Evolutionary conservation across 257 asterid genomes (phyloP).

Genomic region (Handroanthus guayacan): DNA sequence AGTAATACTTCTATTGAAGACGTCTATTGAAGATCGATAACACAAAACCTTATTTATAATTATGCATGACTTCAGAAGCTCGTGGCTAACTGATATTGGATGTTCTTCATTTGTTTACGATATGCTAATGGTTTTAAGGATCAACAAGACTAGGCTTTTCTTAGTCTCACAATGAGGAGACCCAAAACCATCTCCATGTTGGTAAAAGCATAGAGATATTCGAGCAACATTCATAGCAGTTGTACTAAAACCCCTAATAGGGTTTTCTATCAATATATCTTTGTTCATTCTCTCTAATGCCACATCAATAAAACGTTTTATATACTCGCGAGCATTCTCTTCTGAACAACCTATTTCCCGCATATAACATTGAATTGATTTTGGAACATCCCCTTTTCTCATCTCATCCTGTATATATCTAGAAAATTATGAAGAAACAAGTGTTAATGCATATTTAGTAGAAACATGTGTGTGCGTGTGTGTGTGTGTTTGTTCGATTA

Average conservation of each 20-base stretch:
- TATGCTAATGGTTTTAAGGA: conserved; percentile 46
- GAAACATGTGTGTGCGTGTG: background rate
- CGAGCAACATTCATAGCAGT: conserved; percentile 55
- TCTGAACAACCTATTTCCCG: conserved; percentile 47
- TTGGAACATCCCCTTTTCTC: conserved; percentile 53
- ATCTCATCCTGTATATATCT: conserved; percentile 47
- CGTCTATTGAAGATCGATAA: no score
- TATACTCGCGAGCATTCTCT: conserved; percentile 48
- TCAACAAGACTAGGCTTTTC: conserved; percentile 41
- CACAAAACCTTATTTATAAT: no score
- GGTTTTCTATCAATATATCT: conserved; percentile 42
- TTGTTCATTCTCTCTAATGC: conserved; percentile 49
- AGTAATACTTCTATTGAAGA: no score
- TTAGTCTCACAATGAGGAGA: conserved; percentile 47
- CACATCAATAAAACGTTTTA: conserved; percentile 35
- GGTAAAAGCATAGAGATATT: conserved; percentile 47
- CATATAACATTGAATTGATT: conserved; percentile 59
- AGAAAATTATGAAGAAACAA: background rate
- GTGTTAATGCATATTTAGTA: background rate
- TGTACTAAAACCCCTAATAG: conserved; percentile 29
- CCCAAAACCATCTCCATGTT: conserved; percentile 61
- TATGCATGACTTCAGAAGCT: no score
- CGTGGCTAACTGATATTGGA: no score
- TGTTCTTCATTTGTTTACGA: no score
- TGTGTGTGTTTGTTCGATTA: no score